phyloP scores from a whole-genome alignment of 2,329 filamentous ascomycete species.

The Penicillium corylophilum region DNA sequence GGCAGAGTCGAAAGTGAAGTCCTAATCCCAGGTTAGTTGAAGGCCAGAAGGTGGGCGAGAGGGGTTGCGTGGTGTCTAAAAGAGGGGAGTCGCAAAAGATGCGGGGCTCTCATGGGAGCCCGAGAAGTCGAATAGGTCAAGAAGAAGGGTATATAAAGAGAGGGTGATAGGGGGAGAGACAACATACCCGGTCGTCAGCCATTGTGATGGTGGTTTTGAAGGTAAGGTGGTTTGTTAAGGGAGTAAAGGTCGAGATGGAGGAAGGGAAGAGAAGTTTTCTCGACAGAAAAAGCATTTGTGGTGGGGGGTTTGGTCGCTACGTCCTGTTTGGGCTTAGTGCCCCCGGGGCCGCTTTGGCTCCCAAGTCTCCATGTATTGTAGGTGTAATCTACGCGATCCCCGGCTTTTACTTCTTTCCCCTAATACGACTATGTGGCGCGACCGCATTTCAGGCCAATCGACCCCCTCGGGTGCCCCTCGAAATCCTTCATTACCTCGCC shows the following conservation, averaged over 20 bases:
- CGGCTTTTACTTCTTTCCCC: background rate
- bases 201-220: conserved; percentile 51
- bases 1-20: conserved; percentile 83
- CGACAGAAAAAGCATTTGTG: conserved; percentile 31
- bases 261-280: conserved; percentile 28
- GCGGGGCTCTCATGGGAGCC: conserved; percentile 29
- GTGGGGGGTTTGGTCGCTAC: conserved; percentile 35
- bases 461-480: conserved; percentile 64
- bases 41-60: background rate
- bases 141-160: conserved; percentile 18
- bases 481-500: conserved; percentile 66
- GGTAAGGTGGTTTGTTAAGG: conserved; percentile 21
- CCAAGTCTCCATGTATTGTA: background rate
- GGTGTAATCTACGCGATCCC: background rate
- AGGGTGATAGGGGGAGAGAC: conserved; percentile 13
- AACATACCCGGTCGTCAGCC: conserved; percentile 63
- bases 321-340: conserved; percentile 27
- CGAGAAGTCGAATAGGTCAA: conserved; percentile 26
- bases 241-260: conserved; percentile 27
- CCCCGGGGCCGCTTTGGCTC: conserved; percentile 11
- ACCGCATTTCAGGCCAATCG: conserved; percentile 74
- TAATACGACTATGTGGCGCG: conserved; percentile 72
- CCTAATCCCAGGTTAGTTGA: conserved; percentile 52
- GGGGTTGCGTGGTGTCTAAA: conserved; percentile 14
- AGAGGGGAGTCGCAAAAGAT: conserved; percentile 26